A percentile compares a stretch with the other conserved stretches of the same genome.
Evolutionary conservation across 2,329 filamentous ascomycete genomes (phyloP).

Genomic region (Beauveria rudraprayagi): DNA sequence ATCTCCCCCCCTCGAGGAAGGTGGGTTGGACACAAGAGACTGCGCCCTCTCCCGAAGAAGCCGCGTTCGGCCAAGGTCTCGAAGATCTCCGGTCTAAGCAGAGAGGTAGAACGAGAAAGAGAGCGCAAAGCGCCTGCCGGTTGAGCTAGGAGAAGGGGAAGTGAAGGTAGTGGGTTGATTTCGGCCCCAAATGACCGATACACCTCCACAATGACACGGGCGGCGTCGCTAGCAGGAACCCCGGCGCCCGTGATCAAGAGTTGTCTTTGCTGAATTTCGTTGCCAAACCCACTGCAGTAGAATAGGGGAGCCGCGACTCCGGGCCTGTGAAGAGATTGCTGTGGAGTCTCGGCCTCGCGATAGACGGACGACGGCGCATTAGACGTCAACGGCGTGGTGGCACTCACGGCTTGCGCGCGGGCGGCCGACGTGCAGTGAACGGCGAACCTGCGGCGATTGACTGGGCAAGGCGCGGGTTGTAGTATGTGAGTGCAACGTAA

Average conservation of each 20-base stretch:
- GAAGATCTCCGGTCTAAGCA: neutral
- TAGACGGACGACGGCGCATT: neutral
- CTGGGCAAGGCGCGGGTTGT: neutral
- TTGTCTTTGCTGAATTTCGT: neutral
- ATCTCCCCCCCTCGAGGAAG: no score
- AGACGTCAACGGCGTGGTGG: neutral
- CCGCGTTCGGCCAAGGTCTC: neutral
- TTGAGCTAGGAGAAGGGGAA: neutral
- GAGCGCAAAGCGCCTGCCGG: neutral
- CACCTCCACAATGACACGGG: neutral
- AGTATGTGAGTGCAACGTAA: neutral
- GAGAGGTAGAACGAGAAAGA: neutral
- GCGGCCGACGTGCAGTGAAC: neutral
- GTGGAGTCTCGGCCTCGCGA: neutral
- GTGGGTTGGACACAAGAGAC: neutral
- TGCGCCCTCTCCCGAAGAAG: neutral
- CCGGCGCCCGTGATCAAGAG: no score
- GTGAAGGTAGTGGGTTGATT: no score
- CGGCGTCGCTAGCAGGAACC: no score
- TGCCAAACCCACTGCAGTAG: no score
- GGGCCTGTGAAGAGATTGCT: conserved; percentile 2
- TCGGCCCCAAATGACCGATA: neutral
- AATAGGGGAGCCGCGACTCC: neutral
- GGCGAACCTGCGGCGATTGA: neutral
- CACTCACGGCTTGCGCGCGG: neutral